Conservation (phyloP, 2,329 filamentous ascomycete genomes). For the Ophiostoma sp. region DNA sequence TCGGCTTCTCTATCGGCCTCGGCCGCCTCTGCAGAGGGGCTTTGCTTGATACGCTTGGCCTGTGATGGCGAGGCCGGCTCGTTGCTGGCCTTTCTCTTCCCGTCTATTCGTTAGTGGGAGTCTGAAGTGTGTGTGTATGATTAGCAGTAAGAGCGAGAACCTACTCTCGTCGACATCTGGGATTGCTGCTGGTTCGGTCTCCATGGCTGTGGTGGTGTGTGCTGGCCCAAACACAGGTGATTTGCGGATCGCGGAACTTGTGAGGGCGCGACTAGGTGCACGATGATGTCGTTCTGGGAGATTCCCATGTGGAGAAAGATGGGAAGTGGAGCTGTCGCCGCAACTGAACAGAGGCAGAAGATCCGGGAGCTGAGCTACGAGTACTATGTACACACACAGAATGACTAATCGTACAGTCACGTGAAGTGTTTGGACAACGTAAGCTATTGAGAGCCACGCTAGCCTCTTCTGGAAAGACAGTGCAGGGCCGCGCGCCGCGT, state of each 20-base stretch:
- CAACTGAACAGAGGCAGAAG: not conserved
- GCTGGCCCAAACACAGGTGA: not conserved
- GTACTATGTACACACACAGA: too few species aligned
- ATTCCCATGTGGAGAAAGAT: not conserved
- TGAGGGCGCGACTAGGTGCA: constrained; percentile 5
- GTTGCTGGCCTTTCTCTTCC: constrained; percentile 68
- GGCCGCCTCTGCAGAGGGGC: constrained; percentile 38
- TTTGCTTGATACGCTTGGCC: constrained; percentile 60
- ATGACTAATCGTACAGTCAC: not conserved
- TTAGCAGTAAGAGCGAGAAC: not conserved
- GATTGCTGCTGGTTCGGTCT: constrained; percentile 2
- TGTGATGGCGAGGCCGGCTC: constrained; percentile 58
- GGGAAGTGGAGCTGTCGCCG: not conserved
- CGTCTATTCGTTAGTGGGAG: constrained; percentile 36
- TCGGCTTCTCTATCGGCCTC: constrained; percentile 9
- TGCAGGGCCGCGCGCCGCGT: constrained; percentile 14
- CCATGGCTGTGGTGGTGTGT: constrained; percentile 5
- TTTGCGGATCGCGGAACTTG: not conserved
- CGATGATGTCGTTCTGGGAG: constrained; percentile 16
- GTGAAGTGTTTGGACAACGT: not conserved
- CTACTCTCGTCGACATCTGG: not conserved
- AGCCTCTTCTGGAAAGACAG: not conserved
- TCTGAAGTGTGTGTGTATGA: too few species aligned
- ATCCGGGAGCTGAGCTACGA: not conserved
- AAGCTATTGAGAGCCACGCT: not conserved